phyloP scores from a whole-genome alignment of 75 land plant species.

The Adiantum capillusveneris region DNA sequence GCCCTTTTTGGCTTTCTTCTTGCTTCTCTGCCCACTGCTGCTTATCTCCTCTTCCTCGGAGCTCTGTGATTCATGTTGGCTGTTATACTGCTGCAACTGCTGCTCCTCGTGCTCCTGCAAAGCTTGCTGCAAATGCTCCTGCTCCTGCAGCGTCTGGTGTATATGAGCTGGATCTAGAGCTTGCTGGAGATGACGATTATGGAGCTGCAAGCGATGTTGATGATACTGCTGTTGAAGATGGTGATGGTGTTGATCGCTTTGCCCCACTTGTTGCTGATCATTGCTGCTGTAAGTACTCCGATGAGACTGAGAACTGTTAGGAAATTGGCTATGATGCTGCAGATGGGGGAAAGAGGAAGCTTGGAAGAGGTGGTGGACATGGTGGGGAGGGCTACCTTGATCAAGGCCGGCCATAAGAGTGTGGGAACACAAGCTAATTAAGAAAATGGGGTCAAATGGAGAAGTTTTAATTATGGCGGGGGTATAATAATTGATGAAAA shows the following conservation, averaged over 20 bases:
- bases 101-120: not conserved
- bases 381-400: too few relatives aligned
- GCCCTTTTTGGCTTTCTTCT: not conserved
- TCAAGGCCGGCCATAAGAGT: too few relatives aligned
- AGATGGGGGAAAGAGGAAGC: too few relatives aligned
- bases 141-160: slow-evolving; percentile 5
- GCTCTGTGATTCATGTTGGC: not conserved
- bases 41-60: slow-evolving; percentile 5
- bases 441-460: too few relatives aligned
- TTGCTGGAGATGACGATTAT: not conserved
- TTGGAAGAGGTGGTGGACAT: too few relatives aligned
- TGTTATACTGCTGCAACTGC: not conserved
- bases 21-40: not conserved
- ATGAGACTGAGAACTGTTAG: not conserved
- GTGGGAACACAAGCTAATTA: too few relatives aligned
- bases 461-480: too few relatives aligned
- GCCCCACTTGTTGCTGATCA: not conserved
- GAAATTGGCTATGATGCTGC: slow-evolving; percentile 1
- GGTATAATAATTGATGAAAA: too few relatives aligned
- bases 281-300: too few relatives aligned
- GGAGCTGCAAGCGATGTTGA: slow-evolving; percentile 11
- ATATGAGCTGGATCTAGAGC: slow-evolving; percentile 12
- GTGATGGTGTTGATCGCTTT: not conserved
- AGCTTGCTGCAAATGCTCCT: slow-evolving; percentile 4
- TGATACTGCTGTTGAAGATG: slow-evolving; percentile 8